Percentiles rank a stretch among this genome's conserved stretches.
phyloP scores from a whole-genome alignment of 2,329 filamentous ascomycete species.

The Cadophora malorum region DNA sequence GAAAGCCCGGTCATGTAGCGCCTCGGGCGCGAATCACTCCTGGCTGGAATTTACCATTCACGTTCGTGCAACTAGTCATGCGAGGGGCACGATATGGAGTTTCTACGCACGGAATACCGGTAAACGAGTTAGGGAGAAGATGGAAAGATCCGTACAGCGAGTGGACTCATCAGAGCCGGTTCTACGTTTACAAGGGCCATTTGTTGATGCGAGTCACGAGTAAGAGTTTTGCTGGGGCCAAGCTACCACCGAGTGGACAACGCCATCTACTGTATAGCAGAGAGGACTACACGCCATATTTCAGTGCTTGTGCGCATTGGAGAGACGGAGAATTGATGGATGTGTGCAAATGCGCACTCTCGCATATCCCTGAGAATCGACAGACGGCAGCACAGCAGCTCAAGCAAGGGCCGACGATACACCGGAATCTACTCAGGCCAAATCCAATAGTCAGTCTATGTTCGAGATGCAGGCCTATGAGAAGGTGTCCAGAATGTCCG shows the following conservation, averaged over 20 bases:
- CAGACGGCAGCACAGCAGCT: conserved; percentile 46
- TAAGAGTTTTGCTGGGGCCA: conserved; percentile 57
- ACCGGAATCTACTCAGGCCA: conserved; percentile 36
- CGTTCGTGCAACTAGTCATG: conserved; percentile 63
- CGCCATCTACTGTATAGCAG: conserved; percentile 64
- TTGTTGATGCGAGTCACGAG: conserved; percentile 65
- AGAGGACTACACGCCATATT: conserved; percentile 67
- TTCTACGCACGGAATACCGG: conserved; percentile 54
- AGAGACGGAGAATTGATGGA: conserved; percentile 64
- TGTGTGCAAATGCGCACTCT: conserved; percentile 65
- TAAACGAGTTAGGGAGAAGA: conserved; percentile 55
- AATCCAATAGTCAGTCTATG: conserved; percentile 59
- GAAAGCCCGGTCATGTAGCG: conserved; percentile 53
- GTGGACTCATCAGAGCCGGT: conserved; percentile 63
- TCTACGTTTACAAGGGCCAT: conserved; percentile 58
- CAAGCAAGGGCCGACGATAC: conserved; percentile 39
- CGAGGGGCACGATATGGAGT: conserved; percentile 54
- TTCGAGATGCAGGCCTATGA: conserved; percentile 61
- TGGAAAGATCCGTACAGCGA: conserved; percentile 56
- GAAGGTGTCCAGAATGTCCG: conserved; percentile 66
- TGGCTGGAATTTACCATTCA: conserved; percentile 60
- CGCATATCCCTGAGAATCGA: conserved; percentile 58
- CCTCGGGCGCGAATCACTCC: conserved; percentile 61
- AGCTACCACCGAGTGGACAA: conserved; percentile 57
- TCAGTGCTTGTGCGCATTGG: conserved; percentile 68